Base-by-base conservation (phyloP, 805 yeast genomes). In the Ogataea pilisensis region DNA sequence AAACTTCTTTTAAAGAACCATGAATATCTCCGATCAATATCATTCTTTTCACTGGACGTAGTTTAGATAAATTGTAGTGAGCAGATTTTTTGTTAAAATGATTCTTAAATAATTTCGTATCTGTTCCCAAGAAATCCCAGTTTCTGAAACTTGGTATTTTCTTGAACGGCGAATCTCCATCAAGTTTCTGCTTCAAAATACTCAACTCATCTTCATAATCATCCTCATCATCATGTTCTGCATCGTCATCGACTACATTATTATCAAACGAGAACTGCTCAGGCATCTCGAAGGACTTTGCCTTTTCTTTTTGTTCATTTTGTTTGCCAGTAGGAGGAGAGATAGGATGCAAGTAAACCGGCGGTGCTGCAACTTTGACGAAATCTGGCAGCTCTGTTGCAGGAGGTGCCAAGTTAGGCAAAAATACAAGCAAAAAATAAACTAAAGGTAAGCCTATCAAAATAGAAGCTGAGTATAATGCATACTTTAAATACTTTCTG, bases 21-120 rank as follows among this genome's bases (percentile, higher is more conserved):
- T 90, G 98, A 18, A 90, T 77, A 59, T 90, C 98, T 4, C 98
- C 97, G 20, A 90, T 70, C 35, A 88, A 56, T 4, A 91, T 69
- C 13, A 85, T 55, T 44, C 95, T 68, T 31, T 69, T 69, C 8
- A 55, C 61, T n/a, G 39, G 34, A 17, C 26, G 20, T 26, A 50
- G 42, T 3, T 39, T 21, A 13, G 27, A 35, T 17, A 43, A 22
- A 7, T 39, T 34, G 11, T 34, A 29, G 8, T 32, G 26, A 17
- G 35, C 32, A 5, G 50, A 40, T 32, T 53, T 44, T n/a, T 47
- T 21, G 13, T 14, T 18, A 16, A 54, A 42, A 43, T 57, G 61
- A 2, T 44, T 31, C 19, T 47, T 40, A 31, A 57, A 56, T n/a
- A 52, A 19, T 31, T 45, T 35, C 14, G 50, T 42, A 4, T 44